phyloP scores from a whole-genome alignment of 306 rosid species.

The Vigna hirtella region DNA sequence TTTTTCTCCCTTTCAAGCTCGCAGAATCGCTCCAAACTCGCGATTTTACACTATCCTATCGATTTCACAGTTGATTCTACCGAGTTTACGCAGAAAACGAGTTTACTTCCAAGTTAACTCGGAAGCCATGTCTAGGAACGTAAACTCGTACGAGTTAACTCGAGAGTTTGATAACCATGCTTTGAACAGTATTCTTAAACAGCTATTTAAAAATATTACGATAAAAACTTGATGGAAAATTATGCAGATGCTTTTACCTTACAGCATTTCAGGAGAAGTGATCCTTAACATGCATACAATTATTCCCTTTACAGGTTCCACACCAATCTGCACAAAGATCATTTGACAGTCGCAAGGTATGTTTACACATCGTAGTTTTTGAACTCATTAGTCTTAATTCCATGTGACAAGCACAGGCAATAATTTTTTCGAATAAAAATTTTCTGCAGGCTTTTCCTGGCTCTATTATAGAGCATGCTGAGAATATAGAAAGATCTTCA shows the following conservation, averaged over 20 bases:
- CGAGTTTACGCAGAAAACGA: too few species aligned
- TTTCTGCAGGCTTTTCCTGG: slow-evolving; percentile 84
- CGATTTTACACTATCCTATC: too few species aligned
- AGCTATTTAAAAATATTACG: background rate
- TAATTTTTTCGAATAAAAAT: slow-evolving; percentile 13
- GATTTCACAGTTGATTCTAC: too few species aligned
- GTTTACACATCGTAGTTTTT: slow-evolving; percentile 19
- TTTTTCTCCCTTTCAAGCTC: too few species aligned
- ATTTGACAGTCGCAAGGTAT: slow-evolving; percentile 67
- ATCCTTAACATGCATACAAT: slow-evolving; percentile 27
- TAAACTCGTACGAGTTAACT: too few species aligned
- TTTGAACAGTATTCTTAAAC: background rate
- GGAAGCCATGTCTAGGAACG: too few species aligned
- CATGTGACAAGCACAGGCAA: background rate
- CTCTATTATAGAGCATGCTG: slow-evolving; percentile 73
- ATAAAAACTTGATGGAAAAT: background rate
- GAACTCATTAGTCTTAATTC: background rate
- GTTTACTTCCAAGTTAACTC: too few species aligned
- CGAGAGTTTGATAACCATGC: background rate
- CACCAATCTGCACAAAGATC: slow-evolving; percentile 52
- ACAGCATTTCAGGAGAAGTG: background rate
- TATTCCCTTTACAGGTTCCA: slow-evolving; percentile 55
- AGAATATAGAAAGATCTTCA: slow-evolving; percentile 48
- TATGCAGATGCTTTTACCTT: background rate
- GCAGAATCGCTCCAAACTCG: too few species aligned